These are phyloP conservation scores for Phyllosticta capitalensis DNA, from an alignment of 2,329 filamentous ascomycete genomes.

Conservation along the genomic window DNA sequence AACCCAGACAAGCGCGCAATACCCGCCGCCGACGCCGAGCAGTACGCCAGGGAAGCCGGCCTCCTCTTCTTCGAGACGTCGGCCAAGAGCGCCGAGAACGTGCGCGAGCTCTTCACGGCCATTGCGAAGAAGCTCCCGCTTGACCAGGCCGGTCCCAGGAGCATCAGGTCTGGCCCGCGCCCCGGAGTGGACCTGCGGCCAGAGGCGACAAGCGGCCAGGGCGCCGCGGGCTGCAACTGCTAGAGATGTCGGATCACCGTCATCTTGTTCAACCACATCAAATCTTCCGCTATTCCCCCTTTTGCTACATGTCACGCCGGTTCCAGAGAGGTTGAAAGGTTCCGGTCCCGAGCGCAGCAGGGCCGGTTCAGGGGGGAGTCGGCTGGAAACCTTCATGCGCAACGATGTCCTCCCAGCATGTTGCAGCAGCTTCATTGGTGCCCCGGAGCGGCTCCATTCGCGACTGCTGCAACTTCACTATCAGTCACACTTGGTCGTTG, in stretches of 20 bases:
- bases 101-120: conserved; percentile 88
- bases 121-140: conserved; percentile 97
- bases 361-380: conserved; percentile 1
- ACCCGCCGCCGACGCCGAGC: conserved; percentile 77
- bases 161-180: conserved; percentile 56
- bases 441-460: background rate
- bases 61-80: conserved; percentile 98
- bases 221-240: conserved; percentile 55
- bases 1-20: conserved; percentile 95
- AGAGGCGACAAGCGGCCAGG: conserved; percentile 48
- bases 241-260: conserved; percentile 28
- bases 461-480: background rate
- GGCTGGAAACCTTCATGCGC: background rate
- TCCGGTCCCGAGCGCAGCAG: background rate
- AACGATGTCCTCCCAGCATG: background rate
- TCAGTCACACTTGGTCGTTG: conserved; percentile 10
- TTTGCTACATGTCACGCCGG: conserved; percentile 3
- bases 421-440: background rate
- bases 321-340: background rate
- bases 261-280: background rate
- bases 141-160: conserved; percentile 89
- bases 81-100: conserved; percentile 94
- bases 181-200: conserved; percentile 59
- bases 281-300: conserved; percentile 7
- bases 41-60: conserved; percentile 86